Evolutionary conservation across 2,329 filamentous ascomycete species (phyloP), one percentile per base, ranked within the genome.

Genomic region (Stagonosporopsis rhizophila): DNA sequence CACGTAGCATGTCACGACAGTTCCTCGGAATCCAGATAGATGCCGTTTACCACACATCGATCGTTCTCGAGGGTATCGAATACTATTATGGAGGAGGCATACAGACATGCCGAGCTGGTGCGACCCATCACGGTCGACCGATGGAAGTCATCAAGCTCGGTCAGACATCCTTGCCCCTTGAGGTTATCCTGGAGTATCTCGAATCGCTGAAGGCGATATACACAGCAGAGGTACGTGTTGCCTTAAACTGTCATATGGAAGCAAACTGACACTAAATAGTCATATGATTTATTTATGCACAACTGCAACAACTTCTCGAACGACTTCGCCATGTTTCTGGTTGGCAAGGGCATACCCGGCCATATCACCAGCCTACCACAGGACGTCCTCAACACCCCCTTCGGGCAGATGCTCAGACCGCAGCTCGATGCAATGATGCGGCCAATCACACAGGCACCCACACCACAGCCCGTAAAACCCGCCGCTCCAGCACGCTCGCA

Each of bases 221-320:
- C 71, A 96, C 92, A 0, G 81, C 89, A 8, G 87, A 92, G 80
- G 89, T 89, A 68, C 14, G 71, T 27, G 17, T 28, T 2, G 3
- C 5, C 34, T 14, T 9, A 0, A 6, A 7, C 14, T n/a, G 2
- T 14, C 11, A 11, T 5, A 6, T 7, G 34, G 11, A 8, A 41
- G 17, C 6, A 19, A 6, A 15, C 37, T 56, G 14, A 56, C 38
- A 20, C 15, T 12, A 50, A 20, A 44, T 41, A 59, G 85, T 90
- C 91, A 0, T 98, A 98, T 70, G 92, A 97, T 71, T 80, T 97
- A 5, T 62, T 91, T 79, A 67, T 85, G 25, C 92, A 97, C 77
- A 99, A 99, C 73, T 98, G 94, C 80, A 99, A 98, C 79, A 97
- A 97, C 76, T 99, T 98, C 76, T 91, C 90, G 3, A 94, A 98